phyloP scores from a whole-genome alignment of 1,284 basidiomycete species.

The Veloboletus limbatus region DNA sequence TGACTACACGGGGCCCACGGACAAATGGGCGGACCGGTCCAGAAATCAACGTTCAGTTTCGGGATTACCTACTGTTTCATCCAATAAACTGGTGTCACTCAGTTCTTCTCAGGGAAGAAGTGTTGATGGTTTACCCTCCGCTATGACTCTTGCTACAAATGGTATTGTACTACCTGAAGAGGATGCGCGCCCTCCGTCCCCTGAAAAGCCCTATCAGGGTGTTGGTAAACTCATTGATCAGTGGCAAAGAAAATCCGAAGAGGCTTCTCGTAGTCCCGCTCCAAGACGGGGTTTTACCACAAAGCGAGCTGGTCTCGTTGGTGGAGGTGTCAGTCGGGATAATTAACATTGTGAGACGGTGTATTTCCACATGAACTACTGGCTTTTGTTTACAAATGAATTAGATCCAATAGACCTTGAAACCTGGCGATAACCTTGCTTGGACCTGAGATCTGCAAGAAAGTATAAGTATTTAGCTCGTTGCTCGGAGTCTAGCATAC shows the following conservation, averaged over 20 bases:
- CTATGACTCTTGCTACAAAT: conserved; percentile 13
- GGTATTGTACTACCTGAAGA: conserved; percentile 35
- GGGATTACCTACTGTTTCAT: conserved; percentile 24
- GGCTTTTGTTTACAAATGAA: conserved; percentile 14
- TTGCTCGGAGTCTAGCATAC: neutral
- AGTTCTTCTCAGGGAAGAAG: conserved; percentile 15
- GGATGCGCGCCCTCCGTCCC: conserved; percentile 50
- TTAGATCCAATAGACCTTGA: conserved; percentile 2
- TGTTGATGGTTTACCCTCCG: conserved; percentile 28
- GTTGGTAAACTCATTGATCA: conserved; percentile 79
- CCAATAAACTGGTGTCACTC: conserved; percentile 22
- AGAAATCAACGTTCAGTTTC: conserved; percentile 17
- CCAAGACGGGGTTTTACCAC: conserved; percentile 38
- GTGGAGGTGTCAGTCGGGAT: conserved; percentile 26
- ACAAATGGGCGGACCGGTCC: conserved; percentile 15
- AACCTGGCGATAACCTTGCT: neutral
- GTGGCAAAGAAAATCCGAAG: conserved; percentile 79
- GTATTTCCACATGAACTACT: conserved; percentile 7
- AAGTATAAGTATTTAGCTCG: neutral
- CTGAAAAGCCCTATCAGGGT: conserved; percentile 74
- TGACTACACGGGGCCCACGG: conserved; percentile 16
- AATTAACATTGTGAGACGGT: conserved; percentile 17
- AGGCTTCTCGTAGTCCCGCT: conserved; percentile 34
- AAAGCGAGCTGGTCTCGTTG: conserved; percentile 44
- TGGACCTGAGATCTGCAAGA: conserved; percentile 6